Percentiles rank a stretch among this genome's conserved stretches.
These are phyloP conservation scores for Barnettozyma botsteinii DNA, from an alignment of 805 yeast species.

Conservation along the genomic window DNA sequence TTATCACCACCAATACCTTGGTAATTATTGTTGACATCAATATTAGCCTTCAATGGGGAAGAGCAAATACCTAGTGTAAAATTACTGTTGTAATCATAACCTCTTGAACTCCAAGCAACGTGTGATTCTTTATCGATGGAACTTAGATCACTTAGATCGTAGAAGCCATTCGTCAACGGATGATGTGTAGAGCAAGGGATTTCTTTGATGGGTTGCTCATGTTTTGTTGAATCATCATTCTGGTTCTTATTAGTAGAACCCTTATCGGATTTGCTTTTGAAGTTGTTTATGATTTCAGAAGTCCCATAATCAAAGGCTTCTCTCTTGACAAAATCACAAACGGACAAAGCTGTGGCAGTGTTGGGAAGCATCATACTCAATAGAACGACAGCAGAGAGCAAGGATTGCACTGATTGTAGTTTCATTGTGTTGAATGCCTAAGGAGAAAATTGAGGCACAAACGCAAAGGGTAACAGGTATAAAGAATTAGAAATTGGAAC, in stretches of 20 bases:
- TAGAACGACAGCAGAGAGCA: no score
- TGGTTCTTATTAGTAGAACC: no score
- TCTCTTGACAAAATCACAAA: slow-evolving; percentile 1
- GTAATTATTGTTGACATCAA: slow-evolving; percentile 23
- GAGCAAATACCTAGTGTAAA: slow-evolving; percentile 73
- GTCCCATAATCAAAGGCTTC: slow-evolving; percentile 20
- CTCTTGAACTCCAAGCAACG: slow-evolving; percentile 60
- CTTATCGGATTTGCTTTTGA: slow-evolving; percentile 6
- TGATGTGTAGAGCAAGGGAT: slow-evolving; percentile 40
- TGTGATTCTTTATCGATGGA: slow-evolving; percentile 21
- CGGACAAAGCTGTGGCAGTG: neutral
- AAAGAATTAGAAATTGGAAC: no score
- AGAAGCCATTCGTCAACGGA: slow-evolving; percentile 36
- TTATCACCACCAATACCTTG: slow-evolving; percentile 13
- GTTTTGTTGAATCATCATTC: slow-evolving; percentile 9
- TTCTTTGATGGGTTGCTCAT: slow-evolving; percentile 9
- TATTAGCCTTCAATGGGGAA: slow-evolving; percentile 36
- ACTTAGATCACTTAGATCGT: slow-evolving; percentile 27
- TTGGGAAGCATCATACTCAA: neutral
- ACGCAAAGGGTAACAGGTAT: no score
- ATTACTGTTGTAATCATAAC: slow-evolving; percentile 63
- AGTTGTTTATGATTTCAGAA: slow-evolving; percentile 14
- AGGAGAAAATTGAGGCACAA: no score
- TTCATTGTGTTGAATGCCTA: no score
- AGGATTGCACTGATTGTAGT: no score